Conservation (phyloP, 1,284 basidiomycete species). For the Malassezia furfur region DNA sequence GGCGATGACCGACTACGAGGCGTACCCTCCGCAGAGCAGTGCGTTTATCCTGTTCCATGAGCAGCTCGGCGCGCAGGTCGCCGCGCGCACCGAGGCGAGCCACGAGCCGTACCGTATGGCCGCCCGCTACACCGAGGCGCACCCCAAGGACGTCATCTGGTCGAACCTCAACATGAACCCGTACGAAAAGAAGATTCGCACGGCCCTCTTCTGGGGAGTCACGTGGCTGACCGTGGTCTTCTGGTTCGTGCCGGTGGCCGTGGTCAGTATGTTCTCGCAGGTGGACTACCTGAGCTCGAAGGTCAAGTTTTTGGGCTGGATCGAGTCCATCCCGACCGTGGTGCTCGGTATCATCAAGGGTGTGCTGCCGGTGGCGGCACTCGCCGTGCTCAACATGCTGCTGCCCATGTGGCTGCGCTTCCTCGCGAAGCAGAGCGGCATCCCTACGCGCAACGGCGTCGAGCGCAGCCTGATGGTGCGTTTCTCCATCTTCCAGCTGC, state of each 20-base stretch:
- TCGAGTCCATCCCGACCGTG: conserved; percentile 56
- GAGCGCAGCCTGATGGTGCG: conserved; percentile 84
- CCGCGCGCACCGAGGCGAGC: conserved; percentile 25
- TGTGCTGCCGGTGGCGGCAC: conserved; percentile 70
- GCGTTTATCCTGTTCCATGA: conserved; percentile 81
- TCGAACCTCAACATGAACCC: conserved; percentile 74
- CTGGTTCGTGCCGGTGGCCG: conserved; percentile 56
- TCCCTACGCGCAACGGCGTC: conserved; percentile 67
- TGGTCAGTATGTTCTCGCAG: conserved; percentile 78
- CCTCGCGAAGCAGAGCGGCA: conserved; percentile 66
- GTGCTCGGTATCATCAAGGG: conserved; percentile 64
- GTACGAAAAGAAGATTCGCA: conserved; percentile 66
- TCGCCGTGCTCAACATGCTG: conserved; percentile 82
- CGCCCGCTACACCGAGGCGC: conserved; percentile 30
- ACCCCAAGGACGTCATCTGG: conserved; percentile 71
- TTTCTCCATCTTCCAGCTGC: conserved; percentile 75
- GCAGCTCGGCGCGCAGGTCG: conserved; percentile 61
- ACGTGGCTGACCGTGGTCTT: conserved; percentile 59
- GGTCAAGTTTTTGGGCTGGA: conserved; percentile 69
- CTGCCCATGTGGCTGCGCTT: conserved; percentile 75
- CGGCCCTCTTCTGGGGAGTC: conserved; percentile 51
- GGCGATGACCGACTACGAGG: conserved; percentile 54
- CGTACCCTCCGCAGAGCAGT: conserved; percentile 55
- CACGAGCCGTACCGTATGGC: conserved; percentile 41
- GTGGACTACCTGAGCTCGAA: conserved; percentile 61